Evolutionary conservation across 805 yeast genomes (phyloP).

Genomic region (Zygosaccharomyces gambellarensis): DNA sequence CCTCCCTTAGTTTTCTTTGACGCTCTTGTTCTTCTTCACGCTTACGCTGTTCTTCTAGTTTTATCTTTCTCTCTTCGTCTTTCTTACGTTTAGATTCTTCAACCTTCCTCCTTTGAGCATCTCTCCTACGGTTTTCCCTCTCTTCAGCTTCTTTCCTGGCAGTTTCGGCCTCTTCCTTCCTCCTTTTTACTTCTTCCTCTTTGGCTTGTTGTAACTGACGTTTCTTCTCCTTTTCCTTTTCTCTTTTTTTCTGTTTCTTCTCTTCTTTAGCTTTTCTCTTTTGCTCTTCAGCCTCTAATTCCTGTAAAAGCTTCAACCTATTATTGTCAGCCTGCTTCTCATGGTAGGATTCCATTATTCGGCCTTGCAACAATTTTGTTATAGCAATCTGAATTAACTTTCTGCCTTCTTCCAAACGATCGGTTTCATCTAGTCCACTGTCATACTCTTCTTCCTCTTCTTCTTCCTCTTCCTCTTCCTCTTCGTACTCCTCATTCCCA

Average conservation of each 20-base stretch:
- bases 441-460: conserved; percentile 31
- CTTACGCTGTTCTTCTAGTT: conserved; percentile 39
- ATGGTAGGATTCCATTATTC: conserved; percentile 70
- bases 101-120: conserved; percentile 35
- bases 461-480: conserved; percentile 16
- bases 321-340: conserved; percentile 77
- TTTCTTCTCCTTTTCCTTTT: conserved; percentile 68
- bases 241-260: conserved; percentile 59
- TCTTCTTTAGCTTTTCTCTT: conserved; percentile 62
- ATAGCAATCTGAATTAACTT: conserved; percentile 75
- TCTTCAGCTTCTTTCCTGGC: conserved; percentile 38
- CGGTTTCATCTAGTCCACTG: conserved; percentile 50
- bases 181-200: conserved; percentile 54
- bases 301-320: conserved; percentile 56
- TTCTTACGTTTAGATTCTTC: conserved; percentile 38
- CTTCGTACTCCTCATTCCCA: conserved; percentile 15
- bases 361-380: conserved; percentile 67
- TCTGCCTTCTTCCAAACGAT: conserved; percentile 71
- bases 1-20: conserved; percentile 36
- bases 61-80: conserved; percentile 40
- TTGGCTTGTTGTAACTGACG: conserved; percentile 55
- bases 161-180: conserved; percentile 54
- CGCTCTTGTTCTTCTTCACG: conserved; percentile 39
- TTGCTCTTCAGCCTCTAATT: conserved; percentile 63
- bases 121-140: conserved; percentile 42